These are phyloP conservation scores for Trichoderma koningiopsis DNA, from an alignment of 2,329 filamentous ascomycete species.

Conservation along the genomic window DNA sequence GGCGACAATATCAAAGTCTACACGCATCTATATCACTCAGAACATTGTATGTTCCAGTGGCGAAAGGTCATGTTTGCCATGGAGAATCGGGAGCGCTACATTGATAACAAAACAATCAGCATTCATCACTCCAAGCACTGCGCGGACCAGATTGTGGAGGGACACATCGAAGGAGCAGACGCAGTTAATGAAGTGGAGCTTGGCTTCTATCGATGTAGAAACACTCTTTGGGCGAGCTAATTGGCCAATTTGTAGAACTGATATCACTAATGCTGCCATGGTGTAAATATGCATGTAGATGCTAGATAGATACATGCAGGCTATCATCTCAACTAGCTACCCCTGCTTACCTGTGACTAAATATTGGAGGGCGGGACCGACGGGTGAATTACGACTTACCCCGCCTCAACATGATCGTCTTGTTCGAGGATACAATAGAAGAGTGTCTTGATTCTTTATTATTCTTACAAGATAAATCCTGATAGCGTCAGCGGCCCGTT, in stretches of 20 bases:
- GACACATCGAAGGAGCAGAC: neutral
- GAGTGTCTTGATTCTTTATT: no score
- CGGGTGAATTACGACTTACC: neutral
- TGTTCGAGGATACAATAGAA: no score
- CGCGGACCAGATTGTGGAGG: slow-evolving; percentile 2
- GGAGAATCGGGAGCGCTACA: neutral
- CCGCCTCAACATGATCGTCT: no score
- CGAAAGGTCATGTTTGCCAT: slow-evolving; percentile 7
- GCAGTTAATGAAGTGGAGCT: slow-evolving; percentile 8
- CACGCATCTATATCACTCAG: neutral
- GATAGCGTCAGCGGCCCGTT: neutral
- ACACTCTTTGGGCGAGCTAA: slow-evolving; percentile 4
- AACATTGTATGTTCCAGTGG: slow-evolving; percentile 4
- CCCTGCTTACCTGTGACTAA: neutral
- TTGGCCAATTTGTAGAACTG: neutral
- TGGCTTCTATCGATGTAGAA: slow-evolving; percentile 4
- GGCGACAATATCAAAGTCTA: slow-evolving; percentile 6
- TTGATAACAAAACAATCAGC: slow-evolving; percentile 8
- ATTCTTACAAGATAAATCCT: no score
- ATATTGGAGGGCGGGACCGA: neutral
- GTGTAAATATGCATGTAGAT: no score
- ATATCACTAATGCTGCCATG: no score
- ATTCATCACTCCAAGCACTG: slow-evolving; percentile 5
- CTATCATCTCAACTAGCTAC: neutral
- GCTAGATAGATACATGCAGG: no score